Conservation (phyloP, 352 stramenopile species). For the Phytophthora fragariaefolia region DNA sequence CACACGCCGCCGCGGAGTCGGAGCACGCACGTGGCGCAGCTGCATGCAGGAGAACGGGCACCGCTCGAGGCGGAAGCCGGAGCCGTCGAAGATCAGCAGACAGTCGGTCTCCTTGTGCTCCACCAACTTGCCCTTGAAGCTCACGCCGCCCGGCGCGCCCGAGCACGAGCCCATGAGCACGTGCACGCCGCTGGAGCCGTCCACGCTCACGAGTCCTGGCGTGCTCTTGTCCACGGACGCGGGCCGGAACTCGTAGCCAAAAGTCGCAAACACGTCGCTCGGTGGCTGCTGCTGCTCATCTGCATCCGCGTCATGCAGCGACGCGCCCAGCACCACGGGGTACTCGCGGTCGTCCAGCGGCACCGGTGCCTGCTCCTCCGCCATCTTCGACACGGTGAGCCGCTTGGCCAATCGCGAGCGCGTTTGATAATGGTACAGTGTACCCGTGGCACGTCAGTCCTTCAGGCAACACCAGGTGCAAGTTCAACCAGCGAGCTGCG, state of each 20-base stretch:
- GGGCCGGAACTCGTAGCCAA: constrained; percentile 88
- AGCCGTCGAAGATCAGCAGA: constrained; percentile 80
- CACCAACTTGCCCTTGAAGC: constrained; percentile 78
- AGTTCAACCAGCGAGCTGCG: constrained; percentile 42
- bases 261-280: constrained; percentile 52
- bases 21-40: constrained; percentile 71
- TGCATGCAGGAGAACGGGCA: constrained; percentile 77
- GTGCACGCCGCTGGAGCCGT: constrained; percentile 63
- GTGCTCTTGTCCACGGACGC: constrained; percentile 76
- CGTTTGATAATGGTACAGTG: constrained; percentile 35
- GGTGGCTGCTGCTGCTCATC: constrained; percentile 18
- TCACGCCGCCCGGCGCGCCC: constrained; percentile 62
- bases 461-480: constrained; percentile 19
- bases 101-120: constrained; percentile 88
- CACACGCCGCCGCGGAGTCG: constrained; percentile 28
- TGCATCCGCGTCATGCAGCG: constrained; percentile 32
- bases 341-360: constrained; percentile 64
- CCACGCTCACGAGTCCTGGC: constrained; percentile 70
- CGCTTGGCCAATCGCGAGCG: constrained; percentile 23
- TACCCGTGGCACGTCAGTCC: constrained; percentile 41
- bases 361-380: constrained; percentile 12
- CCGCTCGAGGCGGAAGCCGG: constrained; percentile 69
- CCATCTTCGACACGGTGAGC: constrained; percentile 13
- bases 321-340: constrained; percentile 55
- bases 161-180: constrained; percentile 69